A percentile compares a stretch with the other conserved stretches of the same genome.
phyloP scores from a whole-genome alignment of 495 filamentous ascomycete species.

The Delitschia confertaspora region DNA sequence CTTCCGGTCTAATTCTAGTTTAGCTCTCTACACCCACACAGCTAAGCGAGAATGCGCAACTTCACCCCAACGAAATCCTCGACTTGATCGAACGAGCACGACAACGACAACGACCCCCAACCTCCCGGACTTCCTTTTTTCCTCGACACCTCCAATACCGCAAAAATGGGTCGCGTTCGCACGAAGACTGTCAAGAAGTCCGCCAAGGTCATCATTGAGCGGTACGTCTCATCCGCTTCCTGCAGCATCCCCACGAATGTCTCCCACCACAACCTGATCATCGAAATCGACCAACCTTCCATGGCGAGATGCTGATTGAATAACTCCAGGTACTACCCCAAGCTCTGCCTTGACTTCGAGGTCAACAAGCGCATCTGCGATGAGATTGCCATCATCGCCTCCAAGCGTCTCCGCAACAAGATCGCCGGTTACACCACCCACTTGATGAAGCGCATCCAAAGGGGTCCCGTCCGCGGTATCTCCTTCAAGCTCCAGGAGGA shows the following conservation, averaged over 20 bases:
- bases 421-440: constrained; percentile 98
- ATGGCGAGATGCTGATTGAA: too few species aligned
- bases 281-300: not conserved
- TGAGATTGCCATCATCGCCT: constrained; percentile 99
- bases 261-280: constrained; percentile 25
- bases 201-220: constrained; percentile 99
- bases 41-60: constrained; percentile 12
- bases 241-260: not conserved
- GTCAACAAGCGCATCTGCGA: constrained; percentile 99
- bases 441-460: constrained; percentile 96
- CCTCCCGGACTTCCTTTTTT: not conserved
- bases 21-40: constrained; percentile 10
- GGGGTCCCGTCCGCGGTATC: constrained; percentile 97
- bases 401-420: constrained; percentile 98
- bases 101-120: constrained; percentile 8
- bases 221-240: constrained; percentile 26
- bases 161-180: constrained; percentile 92
- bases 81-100: constrained; percentile 1
- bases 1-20: too few species aligned
- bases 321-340: constrained; percentile 69
- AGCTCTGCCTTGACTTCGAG: constrained; percentile 98
- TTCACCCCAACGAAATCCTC: not conserved
- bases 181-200: constrained; percentile 99
- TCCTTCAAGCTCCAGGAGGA: constrained; percentile 99
- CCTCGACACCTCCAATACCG: constrained; percentile 37